These are phyloP conservation scores for Syzygium grande DNA, from an alignment of 345 rosid species.

Conservation along the genomic window DNA sequence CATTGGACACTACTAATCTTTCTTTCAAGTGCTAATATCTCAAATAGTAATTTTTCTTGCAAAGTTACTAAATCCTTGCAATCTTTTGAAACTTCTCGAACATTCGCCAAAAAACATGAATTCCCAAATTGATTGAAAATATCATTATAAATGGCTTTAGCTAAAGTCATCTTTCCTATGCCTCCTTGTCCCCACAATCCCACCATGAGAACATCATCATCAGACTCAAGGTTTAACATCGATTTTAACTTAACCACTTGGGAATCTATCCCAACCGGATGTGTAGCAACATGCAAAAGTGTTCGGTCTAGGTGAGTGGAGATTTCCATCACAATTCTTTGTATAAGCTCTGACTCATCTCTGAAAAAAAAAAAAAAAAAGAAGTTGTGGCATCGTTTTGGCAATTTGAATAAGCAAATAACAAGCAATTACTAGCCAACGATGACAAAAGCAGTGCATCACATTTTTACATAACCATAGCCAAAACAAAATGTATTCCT, in stretches of 20 bases:
- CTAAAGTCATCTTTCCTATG: neutral
- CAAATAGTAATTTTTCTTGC: neutral
- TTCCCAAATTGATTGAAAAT: fast-evolving
- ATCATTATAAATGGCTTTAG: neutral
- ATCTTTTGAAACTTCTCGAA: neutral
- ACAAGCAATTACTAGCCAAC: neutral
- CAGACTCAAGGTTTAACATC: neutral
- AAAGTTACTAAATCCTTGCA: neutral
- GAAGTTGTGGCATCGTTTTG: neutral
- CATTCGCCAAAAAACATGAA: neutral
- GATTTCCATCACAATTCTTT: neutral
- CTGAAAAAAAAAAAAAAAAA: neutral
- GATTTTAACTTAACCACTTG: fast-evolving
- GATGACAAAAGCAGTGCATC: neutral
- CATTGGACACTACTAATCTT: neutral
- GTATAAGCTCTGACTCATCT: neutral
- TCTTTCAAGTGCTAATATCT: neutral
- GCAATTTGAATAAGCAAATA: neutral
- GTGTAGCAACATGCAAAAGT: neutral
- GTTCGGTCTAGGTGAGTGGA: neutral
- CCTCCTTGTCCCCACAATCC: neutral
- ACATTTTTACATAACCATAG: too few relatives aligned
- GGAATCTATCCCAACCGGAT: neutral
- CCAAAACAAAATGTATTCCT: too few relatives aligned
- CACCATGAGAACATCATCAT: neutral